Base-by-base conservation (phyloP, 352 stramenopile species). In the Phytophthora tentaculata region DNA sequence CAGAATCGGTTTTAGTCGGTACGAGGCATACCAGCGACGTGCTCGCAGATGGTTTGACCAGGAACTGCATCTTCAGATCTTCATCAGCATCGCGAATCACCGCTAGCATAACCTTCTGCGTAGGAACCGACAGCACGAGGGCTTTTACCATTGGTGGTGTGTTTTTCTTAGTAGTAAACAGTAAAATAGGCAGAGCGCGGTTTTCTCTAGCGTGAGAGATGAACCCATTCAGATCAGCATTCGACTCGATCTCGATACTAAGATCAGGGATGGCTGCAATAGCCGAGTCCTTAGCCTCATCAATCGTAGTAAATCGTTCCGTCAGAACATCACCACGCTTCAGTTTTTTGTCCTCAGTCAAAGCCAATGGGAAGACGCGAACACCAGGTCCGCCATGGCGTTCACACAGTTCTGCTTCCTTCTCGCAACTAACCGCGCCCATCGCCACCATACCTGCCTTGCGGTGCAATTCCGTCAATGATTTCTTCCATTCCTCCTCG, bases 1-100 rank as follows among this genome's bases (percentile, higher is more conserved):
- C 54, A 20, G 67, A 17, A 14, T 79, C 64, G 2, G 43, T 45
- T 56, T 80, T 49, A 1, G 80, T 73, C 7, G 79, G 64, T 47
- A 92, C 79, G 49, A 92, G 56, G 16, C 69, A 80, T 59, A 84
- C 49, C 37, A 92, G 63, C 3, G 80, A 77, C n/a, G 73, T 73
- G 7, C 59, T 75, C 5, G 68, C 66, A 41, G 70, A 73, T 17
- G 77, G 24, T 10, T 72, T 57, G 22, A 91, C 59, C 6, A 79
- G 51, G 48, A 93, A 95, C 56, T 92, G 83, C 20, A 77, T 73
- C 47, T 90, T 91, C 22, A 90, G 55, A 29, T 91, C 73, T 24
- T 75, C 60, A 26, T 86, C 78, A 10, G 80, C 76, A 43, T 92
- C 71, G 24, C 66, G 79, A 24, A 93, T 73, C 16, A 91, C 65